phyloP scores from a whole-genome alignment of 2,329 filamentous ascomycete species.

The Teratosphaeria epicoccoides region DNA sequence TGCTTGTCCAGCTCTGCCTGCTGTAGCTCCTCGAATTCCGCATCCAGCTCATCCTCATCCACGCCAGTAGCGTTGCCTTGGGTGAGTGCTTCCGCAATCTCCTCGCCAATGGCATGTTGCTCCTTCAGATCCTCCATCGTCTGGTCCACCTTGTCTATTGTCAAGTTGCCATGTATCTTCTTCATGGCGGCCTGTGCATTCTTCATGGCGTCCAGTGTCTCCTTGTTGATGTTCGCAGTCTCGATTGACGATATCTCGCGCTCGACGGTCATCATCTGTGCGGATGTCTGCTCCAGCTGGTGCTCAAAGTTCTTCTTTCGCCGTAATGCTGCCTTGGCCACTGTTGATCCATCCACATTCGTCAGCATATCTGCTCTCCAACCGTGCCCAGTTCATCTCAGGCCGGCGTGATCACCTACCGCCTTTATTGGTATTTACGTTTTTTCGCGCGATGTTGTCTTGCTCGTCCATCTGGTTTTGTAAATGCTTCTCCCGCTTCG shows the following conservation, averaged over 20 bases:
- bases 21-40: slow-evolving; percentile 75
- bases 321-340: slow-evolving; percentile 77
- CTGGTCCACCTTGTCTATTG: slow-evolving; percentile 86
- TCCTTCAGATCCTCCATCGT: slow-evolving; percentile 90
- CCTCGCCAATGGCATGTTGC: slow-evolving; percentile 84
- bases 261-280: slow-evolving; percentile 85
- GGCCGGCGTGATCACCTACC: slow-evolving; percentile 45
- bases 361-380: slow-evolving; percentile 7
- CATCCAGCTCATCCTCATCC: slow-evolving; percentile 79
- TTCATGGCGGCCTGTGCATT: slow-evolving; percentile 84
- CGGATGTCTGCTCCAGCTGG: slow-evolving; percentile 77
- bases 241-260: slow-evolving; percentile 96
- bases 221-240: slow-evolving; percentile 95
- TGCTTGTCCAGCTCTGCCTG: slow-evolving; percentile 88
- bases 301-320: slow-evolving; percentile 93
- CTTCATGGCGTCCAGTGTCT: slow-evolving; percentile 91
- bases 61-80: slow-evolving; percentile 56
- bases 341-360: slow-evolving; percentile 36
- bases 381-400: background rate
- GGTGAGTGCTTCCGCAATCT: slow-evolving; percentile 80
- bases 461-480: slow-evolving; percentile 90
- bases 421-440: slow-evolving; percentile 79
- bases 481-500: slow-evolving; percentile 88
- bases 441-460: slow-evolving; percentile 77
- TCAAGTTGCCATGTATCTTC: slow-evolving; percentile 80